Percentiles rank a stretch among this genome's conserved stretches.
phyloP scores from a whole-genome alignment of 345 rosid genomes.

The Aethionema arabicum region DNA sequence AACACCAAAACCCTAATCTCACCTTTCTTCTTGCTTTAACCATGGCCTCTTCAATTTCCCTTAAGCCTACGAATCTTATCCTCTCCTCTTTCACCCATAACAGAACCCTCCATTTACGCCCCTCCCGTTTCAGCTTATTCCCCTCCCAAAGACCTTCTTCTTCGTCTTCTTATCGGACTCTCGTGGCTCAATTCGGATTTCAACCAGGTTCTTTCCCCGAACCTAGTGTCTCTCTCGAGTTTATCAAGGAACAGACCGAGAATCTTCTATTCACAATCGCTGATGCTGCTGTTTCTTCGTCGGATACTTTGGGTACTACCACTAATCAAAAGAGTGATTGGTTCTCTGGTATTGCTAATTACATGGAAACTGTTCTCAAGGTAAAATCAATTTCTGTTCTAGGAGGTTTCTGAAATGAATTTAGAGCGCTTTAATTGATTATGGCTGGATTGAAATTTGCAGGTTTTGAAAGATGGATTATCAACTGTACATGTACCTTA shows the following conservation, averaged over 20 bases:
- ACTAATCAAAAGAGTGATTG: slow-evolving; percentile 71
- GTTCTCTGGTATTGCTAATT: slow-evolving; percentile 81
- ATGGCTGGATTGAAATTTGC: slow-evolving; percentile 26
- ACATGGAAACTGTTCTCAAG: slow-evolving; percentile 84
- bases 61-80: slow-evolving; percentile 40
- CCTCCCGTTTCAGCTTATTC: slow-evolving; percentile 36
- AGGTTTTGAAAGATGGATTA: slow-evolving; percentile 85
- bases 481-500: slow-evolving; percentile 76
- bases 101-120: slow-evolving; percentile 39
- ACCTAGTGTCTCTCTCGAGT: slow-evolving; percentile 42
- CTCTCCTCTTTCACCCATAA: slow-evolving; percentile 40
- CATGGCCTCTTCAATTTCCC: slow-evolving; percentile 40
- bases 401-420: background rate
- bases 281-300: slow-evolving; percentile 78
- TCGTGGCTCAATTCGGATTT: slow-evolving; percentile 64
- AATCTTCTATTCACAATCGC: slow-evolving; percentile 65
- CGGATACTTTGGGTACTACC: slow-evolving; percentile 42
- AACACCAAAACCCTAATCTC: slow-evolving; percentile 29
- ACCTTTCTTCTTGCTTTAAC: background rate
- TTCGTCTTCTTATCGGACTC: slow-evolving; percentile 47
- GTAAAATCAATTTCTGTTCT: slow-evolving; percentile 31
- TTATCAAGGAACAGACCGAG: slow-evolving; percentile 53
- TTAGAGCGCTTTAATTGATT: background rate
- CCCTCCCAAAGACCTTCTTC: slow-evolving; percentile 35
- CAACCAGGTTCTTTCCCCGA: slow-evolving; percentile 46